Evolutionary conservation across 2,329 filamentous ascomycete genomes (phyloP).

Genomic region (Alternaria incomplexa): DNA sequence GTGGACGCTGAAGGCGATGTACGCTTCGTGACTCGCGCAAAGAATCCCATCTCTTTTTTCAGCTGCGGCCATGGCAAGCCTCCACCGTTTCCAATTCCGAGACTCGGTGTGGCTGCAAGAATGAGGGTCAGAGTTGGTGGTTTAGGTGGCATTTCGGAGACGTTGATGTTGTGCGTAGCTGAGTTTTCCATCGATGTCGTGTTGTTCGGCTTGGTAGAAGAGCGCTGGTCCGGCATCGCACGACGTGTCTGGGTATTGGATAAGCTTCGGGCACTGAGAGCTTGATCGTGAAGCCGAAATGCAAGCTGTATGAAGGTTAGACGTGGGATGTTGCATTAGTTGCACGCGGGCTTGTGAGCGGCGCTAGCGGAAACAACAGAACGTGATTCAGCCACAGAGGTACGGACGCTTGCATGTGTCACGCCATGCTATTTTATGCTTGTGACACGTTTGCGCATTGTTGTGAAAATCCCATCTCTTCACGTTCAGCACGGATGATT

Average conservation of each 20-base stretch:
- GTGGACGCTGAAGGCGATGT: slow-evolving; percentile 44
- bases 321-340: slow-evolving; percentile 3
- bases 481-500: not conserved
- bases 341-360: slow-evolving; percentile 21
- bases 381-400: slow-evolving; percentile 21
- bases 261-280: not conserved
- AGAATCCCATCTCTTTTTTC: slow-evolving; percentile 92
- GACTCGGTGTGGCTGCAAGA: slow-evolving; percentile 86
- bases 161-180: not conserved
- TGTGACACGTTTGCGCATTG: not conserved
- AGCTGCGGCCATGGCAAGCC: slow-evolving; percentile 88
- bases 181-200: not conserved
- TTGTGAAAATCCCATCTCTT: not conserved
- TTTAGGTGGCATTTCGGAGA: slow-evolving; percentile 26
- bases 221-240: slow-evolving; percentile 12
- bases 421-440: not conserved
- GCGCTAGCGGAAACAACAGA: slow-evolving; percentile 30
- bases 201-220: not conserved
- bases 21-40: slow-evolving; percentile 85
- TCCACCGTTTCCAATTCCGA: slow-evolving; percentile 85
- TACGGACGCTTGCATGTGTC: not conserved
- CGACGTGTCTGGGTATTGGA: not conserved
- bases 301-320: not conserved
- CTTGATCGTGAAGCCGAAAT: not conserved
- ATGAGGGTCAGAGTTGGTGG: slow-evolving; percentile 78